phyloP scores from a whole-genome alignment of 805 yeast species.

The Candida odintsovae region DNA sequence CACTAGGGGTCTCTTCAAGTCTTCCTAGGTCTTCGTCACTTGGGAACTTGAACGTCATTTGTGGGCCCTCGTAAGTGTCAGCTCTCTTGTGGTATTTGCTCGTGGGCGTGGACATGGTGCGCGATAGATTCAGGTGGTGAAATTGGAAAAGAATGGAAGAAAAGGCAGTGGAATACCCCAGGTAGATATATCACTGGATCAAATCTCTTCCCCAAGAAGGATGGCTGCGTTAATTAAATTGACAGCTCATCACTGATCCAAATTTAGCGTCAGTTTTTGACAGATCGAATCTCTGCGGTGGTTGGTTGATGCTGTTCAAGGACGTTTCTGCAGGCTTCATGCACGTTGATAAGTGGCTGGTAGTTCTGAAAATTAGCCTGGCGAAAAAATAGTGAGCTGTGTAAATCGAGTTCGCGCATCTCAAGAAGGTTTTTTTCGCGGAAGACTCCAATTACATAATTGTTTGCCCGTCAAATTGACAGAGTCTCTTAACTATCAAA shows the following conservation, averaged over 20 bases:
- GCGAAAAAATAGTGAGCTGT: too few relatives aligned
- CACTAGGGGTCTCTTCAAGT: background rate
- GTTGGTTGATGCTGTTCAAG: background rate
- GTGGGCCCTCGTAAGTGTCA: slow-evolving; percentile 33
- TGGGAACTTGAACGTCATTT: slow-evolving; percentile 35
- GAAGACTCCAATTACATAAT: background rate
- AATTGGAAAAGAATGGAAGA: slow-evolving; percentile 23
- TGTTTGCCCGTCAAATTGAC: background rate
- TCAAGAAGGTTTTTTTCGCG: too few relatives aligned
- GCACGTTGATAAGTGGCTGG: background rate
- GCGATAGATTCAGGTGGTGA: slow-evolving; percentile 1
- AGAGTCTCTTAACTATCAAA: background rate
- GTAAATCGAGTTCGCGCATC: background rate
- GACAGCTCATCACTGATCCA: background rate
- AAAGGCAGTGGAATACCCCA: background rate
- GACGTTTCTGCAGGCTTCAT: too few relatives aligned
- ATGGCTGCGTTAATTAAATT: background rate
- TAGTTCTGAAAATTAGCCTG: too few relatives aligned
- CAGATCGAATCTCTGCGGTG: background rate
- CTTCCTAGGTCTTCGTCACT: slow-evolving; percentile 20
- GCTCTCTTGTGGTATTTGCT: slow-evolving; percentile 27
- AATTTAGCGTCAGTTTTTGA: background rate
- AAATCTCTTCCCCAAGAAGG: background rate
- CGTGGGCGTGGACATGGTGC: background rate
- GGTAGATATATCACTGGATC: background rate